Evolutionary conservation across 176 grass and related monocot species (phyloP).

Genomic region (Bromus sterilis): DNA sequence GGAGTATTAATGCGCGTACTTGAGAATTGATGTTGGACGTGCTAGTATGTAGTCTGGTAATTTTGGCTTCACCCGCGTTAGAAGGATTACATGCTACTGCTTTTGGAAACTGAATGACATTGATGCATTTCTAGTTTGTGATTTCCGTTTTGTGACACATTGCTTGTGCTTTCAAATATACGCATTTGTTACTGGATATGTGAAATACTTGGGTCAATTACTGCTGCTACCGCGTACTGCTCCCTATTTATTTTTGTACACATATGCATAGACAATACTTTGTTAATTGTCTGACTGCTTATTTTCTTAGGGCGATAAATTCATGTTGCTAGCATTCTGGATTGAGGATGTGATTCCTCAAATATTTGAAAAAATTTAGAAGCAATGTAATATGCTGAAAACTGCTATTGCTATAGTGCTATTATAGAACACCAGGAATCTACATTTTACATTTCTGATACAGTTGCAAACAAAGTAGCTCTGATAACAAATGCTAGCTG

Average conservation of each 20-base stretch:
- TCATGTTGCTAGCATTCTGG: neutral
- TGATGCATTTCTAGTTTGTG: neutral
- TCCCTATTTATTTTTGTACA: neutral
- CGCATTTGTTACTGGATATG: neutral
- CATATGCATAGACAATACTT: neutral
- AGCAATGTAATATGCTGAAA: neutral
- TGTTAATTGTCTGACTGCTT: neutral
- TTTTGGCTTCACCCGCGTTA: neutral
- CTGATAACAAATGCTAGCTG: neutral
- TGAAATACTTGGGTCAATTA: neutral
- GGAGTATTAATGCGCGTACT: neutral
- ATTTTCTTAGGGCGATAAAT: neutral
- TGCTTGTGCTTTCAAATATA: neutral
- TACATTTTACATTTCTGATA: neutral
- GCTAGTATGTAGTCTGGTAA: neutral
- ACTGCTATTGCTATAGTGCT: neutral
- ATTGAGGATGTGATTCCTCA: neutral
- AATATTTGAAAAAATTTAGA: neutral
- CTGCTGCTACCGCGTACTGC: neutral
- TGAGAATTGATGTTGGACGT: neutral
- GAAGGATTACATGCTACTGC: neutral
- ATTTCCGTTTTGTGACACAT: neutral
- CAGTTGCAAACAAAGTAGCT: neutral
- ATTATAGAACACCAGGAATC: neutral
- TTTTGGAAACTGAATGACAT: neutral